Evolutionary conservation across 371 early-diverging fungal species (phyloP), one percentile per base, ranked within the genome.

Genomic region (Saksenaea oblongispora): DNA sequence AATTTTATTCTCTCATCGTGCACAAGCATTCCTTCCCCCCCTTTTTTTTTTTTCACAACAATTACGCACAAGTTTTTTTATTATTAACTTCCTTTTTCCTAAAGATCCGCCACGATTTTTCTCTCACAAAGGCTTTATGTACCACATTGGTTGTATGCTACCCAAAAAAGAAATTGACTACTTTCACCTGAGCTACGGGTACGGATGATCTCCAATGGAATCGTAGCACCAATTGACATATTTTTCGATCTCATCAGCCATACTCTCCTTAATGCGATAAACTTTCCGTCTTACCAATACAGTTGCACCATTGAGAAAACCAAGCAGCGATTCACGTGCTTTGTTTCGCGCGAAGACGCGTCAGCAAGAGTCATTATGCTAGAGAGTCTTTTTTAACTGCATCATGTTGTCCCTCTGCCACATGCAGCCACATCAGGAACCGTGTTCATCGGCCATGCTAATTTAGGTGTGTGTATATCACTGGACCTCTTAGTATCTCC

Each of bases 61-160:
- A 3, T 22, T 22, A 22, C 51, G 22, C 7, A n/a, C 18, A n/a
- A n/a, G 7, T 44, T n/a, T 17, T 7, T 18, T n/a, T n/a, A 7
- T 7, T n/a, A 47, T 26, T 4, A n/a, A 10, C 17, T 47, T 47
- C 24, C 22, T 9, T 47, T 7, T 41, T n/a, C n/a, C n/a, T n/a
- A n/a, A n/a, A n/a, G 51, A 47, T 47, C 51, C 51, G 51, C 51
- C 51, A 47, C 51, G 51, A 47, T 47, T 47, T 11, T 22, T 22
- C 9, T 22, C 22, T 47, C 3, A 47, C 51, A n/a, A 47, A 22
- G 51, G 11, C 8, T 22, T 18, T 18, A 22, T 8, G 51, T 47
- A 18, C 22, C 51, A 31, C 31, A 31, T 31, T 31, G 31, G 7
- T 7, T 31, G n/a, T n/a, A n/a, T n/a, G n/a, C n/a, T n/a, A n/a